A percentile compares a stretch with the other conserved stretches of the same genome.
phyloP scores from a whole-genome alignment of 345 rosid genomes.

The Erucastrum elatum region DNA sequence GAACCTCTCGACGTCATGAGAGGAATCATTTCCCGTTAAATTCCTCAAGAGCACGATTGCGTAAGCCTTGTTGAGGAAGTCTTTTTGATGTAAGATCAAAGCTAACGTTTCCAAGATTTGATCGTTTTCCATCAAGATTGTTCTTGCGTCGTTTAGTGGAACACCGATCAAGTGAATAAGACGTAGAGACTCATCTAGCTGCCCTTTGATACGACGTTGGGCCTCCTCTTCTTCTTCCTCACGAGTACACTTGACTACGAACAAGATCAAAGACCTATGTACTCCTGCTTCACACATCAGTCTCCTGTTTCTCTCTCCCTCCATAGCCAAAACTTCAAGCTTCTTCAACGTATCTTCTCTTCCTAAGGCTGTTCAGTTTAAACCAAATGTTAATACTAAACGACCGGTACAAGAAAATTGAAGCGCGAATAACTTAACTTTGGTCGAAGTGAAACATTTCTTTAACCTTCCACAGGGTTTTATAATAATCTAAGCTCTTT shows the following conservation, averaged over 20 bases:
- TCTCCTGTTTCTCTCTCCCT: slow-evolving; percentile 52
- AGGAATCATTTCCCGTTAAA: slow-evolving; percentile 43
- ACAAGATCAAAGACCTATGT: slow-evolving; percentile 42
- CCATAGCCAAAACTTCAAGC: slow-evolving; percentile 51
- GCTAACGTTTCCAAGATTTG: slow-evolving; percentile 49
- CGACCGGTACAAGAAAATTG: background rate
- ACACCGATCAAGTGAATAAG: slow-evolving; percentile 48
- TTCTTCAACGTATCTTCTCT: slow-evolving; percentile 40
- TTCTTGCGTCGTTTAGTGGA: slow-evolving; percentile 41
- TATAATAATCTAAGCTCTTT: too few relatives aligned
- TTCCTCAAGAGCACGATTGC: slow-evolving; percentile 43
- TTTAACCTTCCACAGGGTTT: background rate
- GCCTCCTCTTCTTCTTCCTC: slow-evolving; percentile 14
- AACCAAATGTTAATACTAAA: background rate
- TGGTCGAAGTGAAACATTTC: background rate
- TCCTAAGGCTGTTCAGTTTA: background rate
- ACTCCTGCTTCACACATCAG: slow-evolving; percentile 56
- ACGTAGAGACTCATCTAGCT: slow-evolving; percentile 55
- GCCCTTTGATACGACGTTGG: slow-evolving; percentile 24
- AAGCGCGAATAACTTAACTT: background rate
- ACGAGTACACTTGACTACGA: slow-evolving; percentile 40
- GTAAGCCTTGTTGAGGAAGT: slow-evolving; percentile 45
- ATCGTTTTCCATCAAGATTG: slow-evolving; percentile 38
- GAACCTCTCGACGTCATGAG: slow-evolving; percentile 46
- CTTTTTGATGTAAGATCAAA: slow-evolving; percentile 51